Conservation (phyloP, 768 basidiomycete genomes). For the Agaricus blazei region DNA sequence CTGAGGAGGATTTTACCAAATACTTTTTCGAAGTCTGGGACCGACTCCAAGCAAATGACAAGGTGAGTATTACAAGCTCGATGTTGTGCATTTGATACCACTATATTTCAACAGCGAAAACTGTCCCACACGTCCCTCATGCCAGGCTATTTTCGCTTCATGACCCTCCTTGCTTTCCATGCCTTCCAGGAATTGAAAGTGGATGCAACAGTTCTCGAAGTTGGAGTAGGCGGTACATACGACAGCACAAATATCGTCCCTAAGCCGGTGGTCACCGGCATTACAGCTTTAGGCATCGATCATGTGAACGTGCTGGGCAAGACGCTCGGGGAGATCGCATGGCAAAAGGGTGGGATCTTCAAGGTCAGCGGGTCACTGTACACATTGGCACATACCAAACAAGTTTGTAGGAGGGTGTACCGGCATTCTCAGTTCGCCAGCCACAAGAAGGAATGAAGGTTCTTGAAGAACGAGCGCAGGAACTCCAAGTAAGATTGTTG, state of each 20-base stretch:
- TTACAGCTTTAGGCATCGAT: conserved; percentile 89
- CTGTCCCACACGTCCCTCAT: conserved; percentile 53
- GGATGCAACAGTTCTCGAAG: conserved; percentile 90
- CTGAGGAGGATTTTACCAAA: conserved; percentile 81
- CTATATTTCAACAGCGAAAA: conserved; percentile 32
- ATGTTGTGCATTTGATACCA: not conserved
- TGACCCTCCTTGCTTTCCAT: conserved; percentile 91
- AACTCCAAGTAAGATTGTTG: conserved; percentile 47
- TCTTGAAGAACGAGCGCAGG: conserved; percentile 59
- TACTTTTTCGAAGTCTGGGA: conserved; percentile 99
- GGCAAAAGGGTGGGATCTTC: conserved; percentile 96
- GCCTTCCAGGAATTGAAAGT: conserved; percentile 79
- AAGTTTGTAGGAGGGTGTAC: conserved; percentile 58
- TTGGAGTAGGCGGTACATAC: conserved; percentile 90
- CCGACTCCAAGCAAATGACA: conserved; percentile 55
- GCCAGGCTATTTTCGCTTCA: conserved; percentile 91
- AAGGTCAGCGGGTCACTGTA: conserved; percentile 48
- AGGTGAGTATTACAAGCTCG: conserved; percentile 34
- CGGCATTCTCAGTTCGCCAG: conserved; percentile 82
- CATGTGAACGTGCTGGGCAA: conserved; percentile 85
- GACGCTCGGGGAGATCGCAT: conserved; percentile 84
- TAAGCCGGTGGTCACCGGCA: conserved; percentile 81
- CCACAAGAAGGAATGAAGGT: conserved; percentile 62
- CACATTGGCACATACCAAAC: conserved; percentile 1
- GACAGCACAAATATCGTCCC: conserved; percentile 97